These are phyloP conservation scores for Fusarium hainanense DNA, from an alignment of 2,329 filamentous ascomycete genomes.

Conservation along the genomic window DNA sequence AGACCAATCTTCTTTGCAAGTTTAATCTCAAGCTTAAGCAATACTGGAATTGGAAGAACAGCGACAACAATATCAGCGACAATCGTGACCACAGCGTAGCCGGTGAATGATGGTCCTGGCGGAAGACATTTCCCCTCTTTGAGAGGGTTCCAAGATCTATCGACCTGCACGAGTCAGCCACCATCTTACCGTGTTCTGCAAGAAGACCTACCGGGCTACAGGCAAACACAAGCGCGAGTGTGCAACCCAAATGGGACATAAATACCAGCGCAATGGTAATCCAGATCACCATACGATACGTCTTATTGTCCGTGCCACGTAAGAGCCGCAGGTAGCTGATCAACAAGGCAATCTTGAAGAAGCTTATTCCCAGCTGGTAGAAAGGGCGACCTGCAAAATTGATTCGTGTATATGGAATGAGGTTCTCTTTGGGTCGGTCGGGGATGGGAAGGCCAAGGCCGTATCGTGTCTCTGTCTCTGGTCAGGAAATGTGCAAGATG, in stretches of 20 bases:
- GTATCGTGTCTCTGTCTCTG: conserved; percentile 62
- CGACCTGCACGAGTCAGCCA: background rate
- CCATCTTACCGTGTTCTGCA: rapidly evolving
- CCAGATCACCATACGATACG: conserved; percentile 60
- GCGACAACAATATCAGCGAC: conserved; percentile 62
- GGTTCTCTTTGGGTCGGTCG: conserved; percentile 56
- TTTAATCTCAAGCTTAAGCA: conserved; percentile 61
- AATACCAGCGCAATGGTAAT: conserved; percentile 56
- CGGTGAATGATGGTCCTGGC: conserved; percentile 61
- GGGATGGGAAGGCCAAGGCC: conserved; percentile 61
- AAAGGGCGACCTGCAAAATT: conserved; percentile 66
- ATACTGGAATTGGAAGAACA: conserved; percentile 61
- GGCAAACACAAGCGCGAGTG: conserved; percentile 61
- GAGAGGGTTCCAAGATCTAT: background rate
- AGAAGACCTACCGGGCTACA: conserved; percentile 58
- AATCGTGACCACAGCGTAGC: conserved; percentile 63
- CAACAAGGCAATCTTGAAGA: conserved; percentile 66
- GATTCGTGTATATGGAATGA: conserved; percentile 59
- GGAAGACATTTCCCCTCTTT: conserved; percentile 57
- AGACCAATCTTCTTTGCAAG: conserved; percentile 61
- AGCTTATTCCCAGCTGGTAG: conserved; percentile 66
- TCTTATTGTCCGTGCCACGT: conserved; percentile 58
- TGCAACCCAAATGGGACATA: conserved; percentile 60
- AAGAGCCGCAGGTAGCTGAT: conserved; percentile 65
- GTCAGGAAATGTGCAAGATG: background rate